Base-by-base conservation (phyloP, 139 green algal species). In the Chlamydomonas incerta region DNA sequence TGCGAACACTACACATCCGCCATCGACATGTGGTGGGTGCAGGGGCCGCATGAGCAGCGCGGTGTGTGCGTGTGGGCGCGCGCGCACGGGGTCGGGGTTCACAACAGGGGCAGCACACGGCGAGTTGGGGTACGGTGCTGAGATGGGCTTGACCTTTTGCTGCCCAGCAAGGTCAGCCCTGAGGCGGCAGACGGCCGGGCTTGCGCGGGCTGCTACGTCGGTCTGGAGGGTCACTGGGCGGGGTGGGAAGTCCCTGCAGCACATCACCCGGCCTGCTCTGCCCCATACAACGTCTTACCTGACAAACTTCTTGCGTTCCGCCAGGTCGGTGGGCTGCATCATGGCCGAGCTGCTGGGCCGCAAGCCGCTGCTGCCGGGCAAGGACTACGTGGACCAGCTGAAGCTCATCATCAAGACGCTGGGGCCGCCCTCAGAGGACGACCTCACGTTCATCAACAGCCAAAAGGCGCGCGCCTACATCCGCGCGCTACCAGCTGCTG, bases 331-430 rank as follows among this genome's bases (percentile, higher is more conserved):
- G 34, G 97, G 97, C 68, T 99, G 97, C 93, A 98, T 99, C 87
- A 86, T 98, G 77, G 96, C 93, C 0, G 97, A 99, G 95, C 92
- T 99, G 86, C 88, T 99, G 76, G 92, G 93, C 17, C 88, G 97
- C 52, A 95, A 94, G 87, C 95, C 96, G 26, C 91, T 99, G n/a
- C 96, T 97, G 11, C 74, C 95, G 0, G 96, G 96, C 33, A 96
- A 95, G 88, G 96, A 99, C 90, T 98, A 98, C 87, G 94, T 99
- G 55, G 93, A 99, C 82, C 97, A 98, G 92, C 93, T 99, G 70
- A 96, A 96, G 85, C 91, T 98, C 13, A 98, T 99, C 82, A 93
- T 99, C 80, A 91, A 95, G 80, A 94, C 91, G 5, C 92, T 99
- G 73, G 98, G 98, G 37, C 94, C 94, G 20, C 97, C 98, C 31